Evolutionary conservation across 805 yeast genomes (phyloP).

Genomic region (Isabelozyma rhagii): DNA sequence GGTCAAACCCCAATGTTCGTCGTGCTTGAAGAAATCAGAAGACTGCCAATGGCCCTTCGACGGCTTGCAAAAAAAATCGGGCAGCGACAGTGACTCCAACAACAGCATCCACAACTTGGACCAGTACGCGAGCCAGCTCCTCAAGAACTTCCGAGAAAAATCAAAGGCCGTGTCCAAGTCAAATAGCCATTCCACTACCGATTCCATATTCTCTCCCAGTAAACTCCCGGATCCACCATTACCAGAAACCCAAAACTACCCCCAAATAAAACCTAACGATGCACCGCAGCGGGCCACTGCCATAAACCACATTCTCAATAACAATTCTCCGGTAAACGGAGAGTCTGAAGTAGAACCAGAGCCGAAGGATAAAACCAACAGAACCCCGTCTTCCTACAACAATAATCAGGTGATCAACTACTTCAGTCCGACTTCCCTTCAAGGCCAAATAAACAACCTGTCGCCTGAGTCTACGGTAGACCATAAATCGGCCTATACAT

Average conservation of each 20-base stretch:
- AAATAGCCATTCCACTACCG: not conserved
- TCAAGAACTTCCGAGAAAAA: not conserved
- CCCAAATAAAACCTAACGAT: not conserved
- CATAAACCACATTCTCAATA: not conserved
- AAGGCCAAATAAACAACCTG: not conserved
- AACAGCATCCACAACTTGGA: not conserved
- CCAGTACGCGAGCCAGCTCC: not conserved
- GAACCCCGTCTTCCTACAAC: not conserved
- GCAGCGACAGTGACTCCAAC: not conserved
- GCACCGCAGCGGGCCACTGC: no score
- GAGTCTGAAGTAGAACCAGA: not conserved
- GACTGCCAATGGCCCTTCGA: slow-evolving; percentile 8
- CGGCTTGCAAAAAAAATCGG: not conserved
- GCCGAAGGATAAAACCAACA: not conserved
- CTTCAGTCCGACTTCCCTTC: not conserved
- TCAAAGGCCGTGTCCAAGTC: not conserved
- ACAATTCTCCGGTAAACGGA: not conserved
- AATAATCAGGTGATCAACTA: not conserved
- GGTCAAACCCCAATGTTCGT: slow-evolving; percentile 10
- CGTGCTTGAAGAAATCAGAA: slow-evolving; percentile 7
- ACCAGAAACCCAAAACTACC: not conserved
- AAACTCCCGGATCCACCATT: not conserved
- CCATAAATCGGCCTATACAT: not conserved
- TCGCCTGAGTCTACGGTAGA: not conserved
- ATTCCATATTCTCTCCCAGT: not conserved